A percentile compares a stretch with the other conserved stretches of the same genome.
Conservation (phyloP, 2,329 filamentous ascomycete species). For the Colletotrichum echinochloae region DNA sequence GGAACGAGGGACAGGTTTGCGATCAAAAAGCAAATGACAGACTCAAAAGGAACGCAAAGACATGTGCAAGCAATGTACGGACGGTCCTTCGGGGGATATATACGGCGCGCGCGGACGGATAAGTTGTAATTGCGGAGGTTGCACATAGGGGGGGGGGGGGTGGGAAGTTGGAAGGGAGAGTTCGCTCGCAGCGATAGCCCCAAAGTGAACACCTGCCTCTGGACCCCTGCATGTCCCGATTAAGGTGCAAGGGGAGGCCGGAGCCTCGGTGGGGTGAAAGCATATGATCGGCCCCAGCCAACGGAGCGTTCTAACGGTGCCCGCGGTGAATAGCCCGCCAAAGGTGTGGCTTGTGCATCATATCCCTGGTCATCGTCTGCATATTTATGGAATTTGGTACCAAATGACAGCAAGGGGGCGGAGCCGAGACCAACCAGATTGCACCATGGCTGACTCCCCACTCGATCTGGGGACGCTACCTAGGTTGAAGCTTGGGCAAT, state of each 20-base stretch:
- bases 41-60: conserved; percentile 13
- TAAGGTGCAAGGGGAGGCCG: conserved; percentile 36
- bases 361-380: conserved; percentile 30
- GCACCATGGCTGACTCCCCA: conserved; percentile 21
- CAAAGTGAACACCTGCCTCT: conserved; percentile 19
- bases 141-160: conserved; percentile 28
- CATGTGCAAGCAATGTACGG: conserved; percentile 22
- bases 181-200: conserved; percentile 32
- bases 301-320: conserved; percentile 31
- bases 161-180: conserved; percentile 22
- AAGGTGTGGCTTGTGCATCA: conserved; percentile 30
- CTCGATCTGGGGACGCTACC: conserved; percentile 4
- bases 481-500: neutral
- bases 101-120: conserved; percentile 24
- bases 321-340: conserved; percentile 18
- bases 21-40: conserved; percentile 12
- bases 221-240: conserved; percentile 36
- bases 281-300: conserved; percentile 37
- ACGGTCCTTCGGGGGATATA: conserved; percentile 36
- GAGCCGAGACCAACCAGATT: conserved; percentile 23
- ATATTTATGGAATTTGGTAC: conserved; percentile 29
- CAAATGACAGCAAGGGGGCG: conserved; percentile 28
- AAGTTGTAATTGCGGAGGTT: conserved; percentile 35
- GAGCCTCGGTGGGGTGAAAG: conserved; percentile 38
- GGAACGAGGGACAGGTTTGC: neutral